A percentile compares a stretch with the other conserved stretches of the same genome.
These are phyloP conservation scores for Canna indica DNA, from an alignment of 176 grass and related monocot species.

Conservation along the genomic window DNA sequence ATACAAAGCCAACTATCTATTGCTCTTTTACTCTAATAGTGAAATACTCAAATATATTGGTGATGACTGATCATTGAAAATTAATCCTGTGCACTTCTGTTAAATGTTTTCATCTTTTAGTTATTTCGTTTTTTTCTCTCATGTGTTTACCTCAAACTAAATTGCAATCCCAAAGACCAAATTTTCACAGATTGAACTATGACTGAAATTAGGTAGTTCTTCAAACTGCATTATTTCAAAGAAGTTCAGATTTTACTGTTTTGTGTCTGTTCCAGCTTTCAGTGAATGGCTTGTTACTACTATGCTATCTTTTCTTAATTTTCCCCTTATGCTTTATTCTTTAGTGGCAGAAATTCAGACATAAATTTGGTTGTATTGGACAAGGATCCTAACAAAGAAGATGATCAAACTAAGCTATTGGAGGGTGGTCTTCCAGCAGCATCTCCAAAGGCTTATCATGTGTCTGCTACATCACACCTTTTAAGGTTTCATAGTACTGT, in stretches of 20 bases:
- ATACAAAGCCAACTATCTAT: not conserved
- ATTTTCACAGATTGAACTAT: not conserved
- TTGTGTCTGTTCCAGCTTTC: not conserved
- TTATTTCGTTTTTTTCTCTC: not conserved
- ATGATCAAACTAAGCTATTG: slow-evolving; percentile 49
- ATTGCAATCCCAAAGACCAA: not conserved
- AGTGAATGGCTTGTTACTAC: not conserved
- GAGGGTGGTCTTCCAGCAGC: slow-evolving; percentile 57
- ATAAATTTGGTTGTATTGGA: slow-evolving; percentile 63
- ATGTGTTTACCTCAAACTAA: not conserved
- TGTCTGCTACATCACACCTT: slow-evolving; percentile 54
- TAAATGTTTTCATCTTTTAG: not conserved
- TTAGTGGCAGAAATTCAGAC: slow-evolving; percentile 69
- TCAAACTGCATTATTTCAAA: not conserved
- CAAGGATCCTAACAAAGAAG: slow-evolving; percentile 44
- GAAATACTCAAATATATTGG: not conserved
- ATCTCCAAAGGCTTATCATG: slow-evolving; percentile 42
- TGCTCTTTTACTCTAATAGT: not conserved
- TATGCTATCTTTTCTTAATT: not conserved
- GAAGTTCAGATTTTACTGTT: not conserved
- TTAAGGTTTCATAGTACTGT: slow-evolving; percentile 42
- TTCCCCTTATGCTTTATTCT: slow-evolving; percentile 4
- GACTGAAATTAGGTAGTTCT: not conserved
- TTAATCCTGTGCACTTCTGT: not conserved
- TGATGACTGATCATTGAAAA: too few relatives aligned